Evolutionary conservation across 768 basidiomycete species (phyloP).

Genomic region (Tylopilus sp.): DNA sequence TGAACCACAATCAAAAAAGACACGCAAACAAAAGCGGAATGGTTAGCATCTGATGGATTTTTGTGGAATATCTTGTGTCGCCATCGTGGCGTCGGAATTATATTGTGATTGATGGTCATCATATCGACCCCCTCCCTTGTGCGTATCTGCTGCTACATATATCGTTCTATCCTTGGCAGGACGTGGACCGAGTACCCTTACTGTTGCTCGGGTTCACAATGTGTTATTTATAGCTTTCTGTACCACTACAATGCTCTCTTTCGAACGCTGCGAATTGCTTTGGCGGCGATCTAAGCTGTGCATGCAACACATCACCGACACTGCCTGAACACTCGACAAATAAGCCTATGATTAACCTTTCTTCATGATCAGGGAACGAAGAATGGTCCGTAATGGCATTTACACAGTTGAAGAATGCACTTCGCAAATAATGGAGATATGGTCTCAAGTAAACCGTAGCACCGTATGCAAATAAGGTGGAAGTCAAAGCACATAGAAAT

Average conservation of each 20-base stretch:
- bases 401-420: conserved; percentile 1
- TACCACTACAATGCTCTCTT: conserved; percentile 28
- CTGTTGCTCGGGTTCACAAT: conserved; percentile 27
- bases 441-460: conserved; percentile 8
- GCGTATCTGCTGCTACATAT: conserved; percentile 27
- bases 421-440: conserved; percentile 10
- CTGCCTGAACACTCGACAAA: conserved; percentile 5
- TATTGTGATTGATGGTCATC: conserved; percentile 26
- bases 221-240: conserved; percentile 38
- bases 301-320: not conserved
- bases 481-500: not conserved
- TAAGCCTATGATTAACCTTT: conserved; percentile 17
- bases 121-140: conserved; percentile 10
- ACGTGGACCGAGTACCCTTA: conserved; percentile 13
- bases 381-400: conserved; percentile 1
- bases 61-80: conserved; percentile 34
- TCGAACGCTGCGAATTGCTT: conserved; percentile 16
- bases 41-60: conserved; percentile 34
- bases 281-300: conserved; percentile 6
- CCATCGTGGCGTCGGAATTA: conserved; percentile 28
- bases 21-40: conserved; percentile 56
- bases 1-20: conserved; percentile 49
- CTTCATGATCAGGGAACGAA: not conserved
- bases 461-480: conserved; percentile 11
- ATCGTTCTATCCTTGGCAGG: conserved; percentile 28